Evolutionary conservation across 441 rosid genomes (phyloP).

Genomic region (Pelargonium citronellum): DNA sequence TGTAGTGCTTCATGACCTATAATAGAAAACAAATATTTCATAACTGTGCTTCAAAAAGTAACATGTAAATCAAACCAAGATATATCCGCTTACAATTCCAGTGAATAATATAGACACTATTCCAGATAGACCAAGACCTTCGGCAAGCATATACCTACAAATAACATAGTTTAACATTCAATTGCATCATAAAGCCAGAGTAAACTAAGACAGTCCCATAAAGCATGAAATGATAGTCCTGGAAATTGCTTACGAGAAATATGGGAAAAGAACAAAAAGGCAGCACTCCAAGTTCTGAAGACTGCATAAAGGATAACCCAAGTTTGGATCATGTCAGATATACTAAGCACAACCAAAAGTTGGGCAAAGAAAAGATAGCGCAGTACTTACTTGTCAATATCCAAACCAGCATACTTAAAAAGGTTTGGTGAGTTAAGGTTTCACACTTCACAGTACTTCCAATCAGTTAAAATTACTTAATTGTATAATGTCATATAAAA

Average conservation of each 20-base stretch:
- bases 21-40: conserved; percentile 21
- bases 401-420: conserved; percentile 96
- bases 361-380: conserved; percentile 16
- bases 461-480: conserved; percentile 13
- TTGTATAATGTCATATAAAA: conserved; percentile 5
- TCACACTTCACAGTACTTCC: conserved; percentile 39
- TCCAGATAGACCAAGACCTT: conserved; percentile 98
- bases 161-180: conserved; percentile 2
- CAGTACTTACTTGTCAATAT: conserved; percentile 85
- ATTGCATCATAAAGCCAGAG: background rate
- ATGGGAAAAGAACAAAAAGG: conserved; percentile 94
- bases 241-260: conserved; percentile 77
- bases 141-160: conserved; percentile 94
- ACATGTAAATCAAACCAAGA: conserved; percentile 12
- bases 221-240: conserved; percentile 12
- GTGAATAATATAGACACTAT: conserved; percentile 95
- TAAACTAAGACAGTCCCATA: conserved; percentile 4
- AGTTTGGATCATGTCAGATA: conserved; percentile 20
- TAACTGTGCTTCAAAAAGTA: conserved; percentile 19
- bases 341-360: conserved; percentile 1
- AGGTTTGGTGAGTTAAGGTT: conserved; percentile 85
- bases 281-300: conserved; percentile 97
- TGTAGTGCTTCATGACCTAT: conserved; percentile 96
- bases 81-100: conserved; percentile 69
- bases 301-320: conserved; percentile 36